Base-by-base conservation (phyloP, 2,329 filamentous ascomycete genomes). In the Tricladium varicosporioides region DNA sequence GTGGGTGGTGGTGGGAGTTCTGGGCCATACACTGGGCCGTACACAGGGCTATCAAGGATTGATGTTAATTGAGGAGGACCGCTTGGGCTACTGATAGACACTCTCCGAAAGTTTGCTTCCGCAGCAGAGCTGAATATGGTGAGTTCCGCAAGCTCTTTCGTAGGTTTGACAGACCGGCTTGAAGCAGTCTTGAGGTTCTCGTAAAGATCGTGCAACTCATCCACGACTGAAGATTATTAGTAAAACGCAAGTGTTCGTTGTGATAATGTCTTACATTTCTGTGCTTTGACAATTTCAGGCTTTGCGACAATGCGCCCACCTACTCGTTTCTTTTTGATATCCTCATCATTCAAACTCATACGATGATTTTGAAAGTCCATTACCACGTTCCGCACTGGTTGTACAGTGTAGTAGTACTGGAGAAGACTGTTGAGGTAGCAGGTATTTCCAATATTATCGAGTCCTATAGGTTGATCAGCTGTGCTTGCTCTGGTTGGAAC, bases 401-500 rank as follows among this genome's bases (percentile, higher is more conserved):
- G 87, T 54, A 97, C 84, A 0, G 92, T 95, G 71, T 96, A 97
- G 63, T 97, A 88, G 70, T 96, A 97, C 67, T 99, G 94, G 9
- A 99, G 79, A 49, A 99, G 82, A 73, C 93, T 97, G 76, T 99
- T 99, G 54, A 99, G 80, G 68, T 99, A 99, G 72, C 94, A 99
- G 0, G 95, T 99, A 68, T 99, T 99, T 58, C 94, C 92, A 56
- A 97, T 96, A 65, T 97, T 99, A 61, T 86, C 83, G 5, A 97
- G 80, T 0, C 94, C 94, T 18, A 96, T 89, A 0, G 94, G 94
- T 72, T 90, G 85, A 31, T 82, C 77, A 48, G 74, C 59, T n/a
- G 61, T 66, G 13, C 59, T 59, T 44, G 50, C 48, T 32, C 59
- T 55, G 4, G 65, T 60, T 54, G 61, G 60, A n/a, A 70, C 64